Percentiles rank a stretch among this genome's conserved stretches.
Conservation (phyloP, 305 asterid species). For the Fraxinus floribunda region DNA sequence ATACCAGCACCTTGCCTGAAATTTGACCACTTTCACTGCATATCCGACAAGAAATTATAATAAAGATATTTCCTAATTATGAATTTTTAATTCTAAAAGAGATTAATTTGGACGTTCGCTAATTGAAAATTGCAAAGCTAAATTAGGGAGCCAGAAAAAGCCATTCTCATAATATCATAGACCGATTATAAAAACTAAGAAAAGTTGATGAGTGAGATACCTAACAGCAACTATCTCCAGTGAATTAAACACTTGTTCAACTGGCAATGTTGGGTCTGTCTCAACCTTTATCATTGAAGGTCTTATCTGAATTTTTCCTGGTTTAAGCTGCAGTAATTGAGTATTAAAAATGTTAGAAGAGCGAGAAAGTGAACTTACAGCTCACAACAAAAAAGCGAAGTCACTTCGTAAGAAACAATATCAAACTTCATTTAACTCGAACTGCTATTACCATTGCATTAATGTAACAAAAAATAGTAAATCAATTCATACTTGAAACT, state of each 20-base stretch:
- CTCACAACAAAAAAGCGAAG: constrained; percentile 9
- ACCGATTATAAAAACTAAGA: not conserved
- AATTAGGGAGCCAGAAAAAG: not conserved
- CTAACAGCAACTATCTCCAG: constrained; percentile 66
- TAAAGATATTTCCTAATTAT: no score
- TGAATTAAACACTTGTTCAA: constrained; percentile 44
- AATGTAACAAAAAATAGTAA: not conserved
- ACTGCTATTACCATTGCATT: not conserved
- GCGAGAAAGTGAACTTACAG: not conserved
- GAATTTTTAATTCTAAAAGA: no score
- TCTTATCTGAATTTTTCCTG: constrained; percentile 64
- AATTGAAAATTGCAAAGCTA: not conserved
- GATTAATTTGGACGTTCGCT: not conserved
- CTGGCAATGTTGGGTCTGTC: constrained; percentile 34
- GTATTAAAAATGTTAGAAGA: constrained; percentile 10
- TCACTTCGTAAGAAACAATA: not conserved
- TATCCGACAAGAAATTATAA: no score
- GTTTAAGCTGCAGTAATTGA: constrained; percentile 45
- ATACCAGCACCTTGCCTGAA: no score
- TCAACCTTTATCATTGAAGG: constrained; percentile 78
- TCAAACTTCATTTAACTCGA: not conserved
- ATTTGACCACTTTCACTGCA: no score
- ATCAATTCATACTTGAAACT: not conserved
- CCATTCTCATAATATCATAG: constrained; percentile 15
- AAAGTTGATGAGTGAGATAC: constrained; percentile 33